Percentiles rank a stretch among this genome's conserved stretches.
Evolutionary conservation across 108 stramenopile species (phyloP).

Genomic region (Nitzschia sp.): DNA sequence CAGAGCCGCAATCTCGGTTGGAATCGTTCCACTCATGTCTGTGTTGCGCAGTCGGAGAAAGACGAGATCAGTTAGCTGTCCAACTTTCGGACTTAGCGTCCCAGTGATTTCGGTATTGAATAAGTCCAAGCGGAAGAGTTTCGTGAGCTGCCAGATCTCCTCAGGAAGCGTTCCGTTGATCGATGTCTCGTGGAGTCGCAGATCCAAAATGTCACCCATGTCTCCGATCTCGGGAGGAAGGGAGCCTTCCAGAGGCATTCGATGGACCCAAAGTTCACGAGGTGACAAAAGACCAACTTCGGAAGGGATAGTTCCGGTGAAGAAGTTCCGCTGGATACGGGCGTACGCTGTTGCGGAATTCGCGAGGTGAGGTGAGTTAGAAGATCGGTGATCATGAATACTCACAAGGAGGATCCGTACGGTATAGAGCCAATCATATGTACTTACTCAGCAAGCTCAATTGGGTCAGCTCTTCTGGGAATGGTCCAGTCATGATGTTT

Average conservation of each 20-base stretch:
- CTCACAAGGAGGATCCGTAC: too few species aligned
- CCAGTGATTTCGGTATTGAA: conserved; percentile 25
- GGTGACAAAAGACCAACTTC: conserved; percentile 46
- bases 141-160: conserved; percentile 18
- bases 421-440: too few species aligned
- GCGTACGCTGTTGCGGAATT: conserved; percentile 23
- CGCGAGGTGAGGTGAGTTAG: not conserved
- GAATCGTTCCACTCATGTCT: conserved; percentile 29
- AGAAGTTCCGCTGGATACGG: conserved; percentile 39
- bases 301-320: conserved; percentile 69
- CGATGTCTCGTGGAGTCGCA: conserved; percentile 1
- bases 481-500: conserved; percentile 41
- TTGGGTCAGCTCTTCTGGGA: conserved; percentile 29
- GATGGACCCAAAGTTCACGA: conserved; percentile 29
- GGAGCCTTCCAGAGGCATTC: conserved; percentile 19
- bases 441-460: conserved; percentile 32
- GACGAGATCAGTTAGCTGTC: conserved; percentile 12
- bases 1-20: conserved; percentile 20
- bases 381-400: too few species aligned
- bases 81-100: conserved; percentile 28
- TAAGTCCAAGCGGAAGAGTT: conserved; percentile 20
- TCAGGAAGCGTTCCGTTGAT: conserved; percentile 37
- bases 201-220: conserved; percentile 11
- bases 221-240: conserved; percentile 35
- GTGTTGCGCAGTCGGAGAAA: conserved; percentile 24